Conservation (phyloP, 2,329 filamentous ascomycete genomes). For the Lizonia empirigonia region DNA sequence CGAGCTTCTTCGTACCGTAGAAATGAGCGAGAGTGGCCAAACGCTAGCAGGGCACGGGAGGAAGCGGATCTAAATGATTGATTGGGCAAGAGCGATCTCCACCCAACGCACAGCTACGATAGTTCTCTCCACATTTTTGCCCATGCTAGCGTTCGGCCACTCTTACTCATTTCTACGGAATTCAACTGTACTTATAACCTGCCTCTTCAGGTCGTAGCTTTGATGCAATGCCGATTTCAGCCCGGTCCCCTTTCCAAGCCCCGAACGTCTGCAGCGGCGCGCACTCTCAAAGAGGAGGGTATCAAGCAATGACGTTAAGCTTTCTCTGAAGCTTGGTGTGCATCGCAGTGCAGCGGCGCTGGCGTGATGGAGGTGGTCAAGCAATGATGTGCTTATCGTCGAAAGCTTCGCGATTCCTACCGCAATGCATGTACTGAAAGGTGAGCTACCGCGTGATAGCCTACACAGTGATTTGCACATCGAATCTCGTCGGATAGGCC, state of each 20-base stretch:
- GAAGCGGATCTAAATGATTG: too few species aligned
- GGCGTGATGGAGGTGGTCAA: not conserved
- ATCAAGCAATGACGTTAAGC: constrained; percentile 24
- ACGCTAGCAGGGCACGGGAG: too few species aligned
- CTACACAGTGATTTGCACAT: not conserved
- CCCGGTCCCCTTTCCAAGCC: constrained; percentile 1
- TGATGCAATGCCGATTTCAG: not conserved
- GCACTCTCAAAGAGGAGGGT: constrained; percentile 14
- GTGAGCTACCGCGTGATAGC: not conserved
- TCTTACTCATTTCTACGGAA: too few species aligned
- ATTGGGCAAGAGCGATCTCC: too few species aligned
- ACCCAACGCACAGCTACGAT: too few species aligned
- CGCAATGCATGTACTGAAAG: not conserved
- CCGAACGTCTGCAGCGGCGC: not conserved
- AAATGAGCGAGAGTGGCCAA: too few species aligned
- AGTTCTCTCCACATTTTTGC: too few species aligned
- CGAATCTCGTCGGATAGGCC: constrained; percentile 4
- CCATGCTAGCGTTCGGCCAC: too few species aligned
- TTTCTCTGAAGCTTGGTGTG: constrained; percentile 22
- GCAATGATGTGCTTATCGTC: constrained; percentile 10
- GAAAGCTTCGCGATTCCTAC: constrained; percentile 11
- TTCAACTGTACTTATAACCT: constrained; percentile 18
- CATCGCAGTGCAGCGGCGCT: not conserved
- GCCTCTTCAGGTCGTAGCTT: constrained; percentile 17
- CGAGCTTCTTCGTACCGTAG: too few species aligned